These are phyloP conservation scores for Scheffersomyces parashehatae DNA, from an alignment of 1,139 yeast genomes.

Conservation along the genomic window DNA sequence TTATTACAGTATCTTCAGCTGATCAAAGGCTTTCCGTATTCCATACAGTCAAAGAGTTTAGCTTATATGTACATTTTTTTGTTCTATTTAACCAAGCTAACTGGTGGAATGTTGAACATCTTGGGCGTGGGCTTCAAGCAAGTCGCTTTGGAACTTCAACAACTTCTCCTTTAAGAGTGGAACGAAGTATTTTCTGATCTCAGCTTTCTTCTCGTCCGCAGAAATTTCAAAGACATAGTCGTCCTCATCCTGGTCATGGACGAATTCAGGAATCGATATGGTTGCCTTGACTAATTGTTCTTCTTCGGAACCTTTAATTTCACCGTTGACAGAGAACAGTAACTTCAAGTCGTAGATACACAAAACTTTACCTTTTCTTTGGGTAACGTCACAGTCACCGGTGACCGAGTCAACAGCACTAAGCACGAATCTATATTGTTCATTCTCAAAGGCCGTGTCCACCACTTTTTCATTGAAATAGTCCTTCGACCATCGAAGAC, in stretches of 20 bases:
- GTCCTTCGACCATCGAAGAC: conserved; percentile 71
- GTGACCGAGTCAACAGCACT: conserved; percentile 45
- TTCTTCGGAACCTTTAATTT: conserved; percentile 21
- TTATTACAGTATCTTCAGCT: no score
- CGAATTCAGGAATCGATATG: conserved; percentile 60
- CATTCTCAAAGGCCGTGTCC: conserved; percentile 34
- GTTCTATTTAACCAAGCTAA: neutral
- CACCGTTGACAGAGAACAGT: conserved; percentile 44
- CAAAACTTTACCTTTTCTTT: conserved; percentile 76
- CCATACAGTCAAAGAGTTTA: no score
- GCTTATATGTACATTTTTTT: no score
- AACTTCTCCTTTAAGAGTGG: conserved; percentile 53
- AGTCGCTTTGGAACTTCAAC: conserved; percentile 59
- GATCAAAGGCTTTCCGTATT: no score
- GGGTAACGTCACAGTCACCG: conserved; percentile 82
- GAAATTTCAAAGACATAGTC: conserved; percentile 59
- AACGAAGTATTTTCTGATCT: conserved; percentile 47
- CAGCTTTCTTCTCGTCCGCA: conserved; percentile 29
- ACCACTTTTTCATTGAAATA: conserved; percentile 52
- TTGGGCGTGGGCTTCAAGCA: conserved; percentile 59
- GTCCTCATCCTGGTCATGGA: conserved; percentile 69
- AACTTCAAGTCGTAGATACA: conserved; percentile 70
- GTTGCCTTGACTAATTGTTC: conserved; percentile 20
- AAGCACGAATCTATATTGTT: conserved; percentile 35
- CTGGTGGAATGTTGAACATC: conserved; percentile 54